Base-by-base conservation (phyloP, 139 green algal genomes). In the Asterochloris erici region DNA sequence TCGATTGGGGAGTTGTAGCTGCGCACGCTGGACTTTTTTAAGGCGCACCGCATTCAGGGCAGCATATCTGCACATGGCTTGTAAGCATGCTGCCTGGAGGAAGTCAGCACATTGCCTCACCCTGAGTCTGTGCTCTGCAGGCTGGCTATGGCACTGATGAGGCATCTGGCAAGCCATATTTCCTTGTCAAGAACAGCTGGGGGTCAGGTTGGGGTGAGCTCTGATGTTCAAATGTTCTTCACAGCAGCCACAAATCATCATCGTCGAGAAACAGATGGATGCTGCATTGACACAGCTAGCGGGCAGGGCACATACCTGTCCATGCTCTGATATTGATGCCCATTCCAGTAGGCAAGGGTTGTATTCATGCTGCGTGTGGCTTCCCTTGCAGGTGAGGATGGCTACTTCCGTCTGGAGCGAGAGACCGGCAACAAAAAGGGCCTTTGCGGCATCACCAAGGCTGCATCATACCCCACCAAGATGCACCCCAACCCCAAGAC, bases 171-270 rank as follows among this genome's bases (percentile, higher is more conserved):
- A 78, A 85, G 70, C 77, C 81, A 23, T 95, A 91, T 88, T 95
- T 91, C 91, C 92, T 96, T 26, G 88, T 98, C 9, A 98, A 99
- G 91, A 99, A 99, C 93, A 92, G 84, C 60, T 98, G 96, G 96
- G 93, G 96, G 38, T 54, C 38, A 2, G 38, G 38, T 6, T 54
- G 38, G 38, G 38, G 38, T 54, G 38, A 6, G 38, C 38, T 54
- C 38, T 54, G 38, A 54, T 2, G 2, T 6, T 6, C 6, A 10
- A 6, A 54, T 54, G 38, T 54, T 10, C 38, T 54, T 2, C 38
- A 54, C 38, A 6, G 38, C 38, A 54, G 38, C 4, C 38, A 2
- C 38, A 54, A 54, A 10, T 54, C n/a, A n/a, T n/a, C n/a, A n/a
- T n/a, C n/a, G n/a, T n/a, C n/a, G n/a, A n/a, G n/a, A n/a, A n/a